Evolutionary conservation across 2,329 filamentous ascomycete species (phyloP), one percentile per base, ranked within the genome.

Genomic region (Scolecobasidium constrictum): DNA sequence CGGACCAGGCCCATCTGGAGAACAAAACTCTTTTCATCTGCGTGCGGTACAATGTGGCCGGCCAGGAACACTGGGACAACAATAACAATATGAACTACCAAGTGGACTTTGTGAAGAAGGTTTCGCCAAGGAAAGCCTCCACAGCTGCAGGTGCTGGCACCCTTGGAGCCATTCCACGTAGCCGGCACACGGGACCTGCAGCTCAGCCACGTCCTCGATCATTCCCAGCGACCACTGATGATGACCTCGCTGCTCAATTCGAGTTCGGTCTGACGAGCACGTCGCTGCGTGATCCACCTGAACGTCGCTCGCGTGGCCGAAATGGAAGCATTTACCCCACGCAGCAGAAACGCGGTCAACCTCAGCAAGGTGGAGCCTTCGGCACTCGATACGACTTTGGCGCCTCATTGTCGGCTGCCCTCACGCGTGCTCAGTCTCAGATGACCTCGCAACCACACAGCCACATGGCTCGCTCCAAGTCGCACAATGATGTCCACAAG

Each of bases 341-440:
- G n/a, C 40, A 38, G 21, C 22, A 22, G 17, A 37, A 15, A 31
- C 19, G 39, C 18, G 43, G 37, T 15, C 19, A 26, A 16, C 17
- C 2, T 19, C 20, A 38, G n/a, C 18, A 23, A 16, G 38, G 78
- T 19, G 79, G 84, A 53, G 83, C 81, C 15, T 95, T 96, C 60
- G 84, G 86, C 37, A 88, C 88, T 61, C 83, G 92, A 42, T 98
- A 98, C 60, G 90, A 96, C 65, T 96, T 98, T 60, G 81, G 84
- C 47, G 86, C 86, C n/a, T 96, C 92, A 1, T 72, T 96, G 21
- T 81, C 75, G 42, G 86, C 87, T 40, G 87, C 86, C 11, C 82
- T 90, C 57, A 78, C 81, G 55, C 80, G 77, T 20, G 80, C 82
- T 37, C 83, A 85, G 56, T 63, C 63, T 49, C 38, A 54, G 23